Base-by-base conservation (phyloP, 2,329 filamentous ascomycete species). In the Penicillium sp. region DNA sequence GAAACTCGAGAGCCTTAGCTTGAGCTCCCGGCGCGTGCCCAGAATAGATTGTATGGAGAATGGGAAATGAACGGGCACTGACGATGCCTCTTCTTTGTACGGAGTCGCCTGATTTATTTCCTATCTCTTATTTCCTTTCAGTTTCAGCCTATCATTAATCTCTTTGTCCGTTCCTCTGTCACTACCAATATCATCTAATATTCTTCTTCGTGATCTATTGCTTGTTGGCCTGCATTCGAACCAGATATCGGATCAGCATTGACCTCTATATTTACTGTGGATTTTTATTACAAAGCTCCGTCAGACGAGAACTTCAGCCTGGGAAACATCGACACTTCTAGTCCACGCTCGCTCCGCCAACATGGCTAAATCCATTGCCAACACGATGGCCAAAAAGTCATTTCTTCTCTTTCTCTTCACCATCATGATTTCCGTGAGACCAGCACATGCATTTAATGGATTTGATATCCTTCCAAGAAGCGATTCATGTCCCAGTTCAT, bases 401-500 rank as follows among this genome's bases (percentile, higher is more conserved):
- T 26, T 22, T 9, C 19, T 52, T 52, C 46, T 72, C n/a, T 55
- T 70, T 19, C 57, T 71, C 45, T 46, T 71, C 13, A 55, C 58
- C 33, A 43, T 69, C 14, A 47, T 72, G 48, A 59, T 61, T 27
- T 62, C 60, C 9, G 58, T 69, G 33, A 59, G 60, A 39, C 52
- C 66, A 53, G 65, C 52, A 45, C 49, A 64, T 53, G 64, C 64
- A 6, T 61, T 63, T 5, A 59, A 56, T 46, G 44, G 27, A 7
- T 14, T 58, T 9, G 48, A 56, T 11, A 55, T 74, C 16, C 48
- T 65, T 13, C 45, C 55, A 35, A 64, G 71, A 55, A 66, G 63
- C 39, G 63, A 63, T n/a, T 62, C 63, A 3, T 77, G 75, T 55
- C 65, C 74, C 3, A 60, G 53, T n/a, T 64, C 68, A 11, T 76